Base-by-base conservation (phyloP, 257 asterid species). In the Ballota nigra region DNA sequence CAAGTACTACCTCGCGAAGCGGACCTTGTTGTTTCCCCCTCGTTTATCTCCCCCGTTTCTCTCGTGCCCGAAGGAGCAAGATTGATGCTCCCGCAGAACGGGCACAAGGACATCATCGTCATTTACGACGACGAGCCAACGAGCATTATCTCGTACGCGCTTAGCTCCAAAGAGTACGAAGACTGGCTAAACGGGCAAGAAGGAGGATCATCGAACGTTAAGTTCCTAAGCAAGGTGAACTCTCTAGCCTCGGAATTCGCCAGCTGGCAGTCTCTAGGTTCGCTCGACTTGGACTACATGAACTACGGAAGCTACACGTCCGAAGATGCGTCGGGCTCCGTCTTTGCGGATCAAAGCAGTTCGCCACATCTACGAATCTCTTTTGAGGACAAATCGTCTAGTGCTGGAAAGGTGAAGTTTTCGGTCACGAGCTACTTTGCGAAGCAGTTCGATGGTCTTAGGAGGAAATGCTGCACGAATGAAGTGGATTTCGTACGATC, bases 401-500 rank as follows among this genome's bases (percentile, higher is more conserved):
- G n/a, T n/a, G n/a, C n/a, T 41, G 96, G 91, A 66, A 92, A 82
- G 81, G 88, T 76, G 62, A 92, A 82, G 64, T 95, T 92, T 76
- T 87, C 96, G 0, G 98, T 89, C 55, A 87, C 86, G n/a, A 88
- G 96, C 76, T 95, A 95, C 77, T 88, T 84, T 22, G 99, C 92
- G 7, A 86, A 82, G 84, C 84, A 88, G 75, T 95, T 95, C 40
- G 96, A 95, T 79, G 83, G 83, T 11, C 96, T 95, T 23, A 58
- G 96, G 68, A 87, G 79, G 83, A 85, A 79, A 81, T 92, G 98
- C 70, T 95, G 99, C 34, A 92, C 96, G 1, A 76, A 77, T 45
- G 88, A 86, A 78, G 73, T 79, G 75, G 93, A 91, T 78, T 94
- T 91, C 68, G 47, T 89, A 34, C 85, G 92, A 3, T 91, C 99